Base-by-base conservation (phyloP, 495 filamentous ascomycete genomes). In the Haplographium delicatum region DNA sequence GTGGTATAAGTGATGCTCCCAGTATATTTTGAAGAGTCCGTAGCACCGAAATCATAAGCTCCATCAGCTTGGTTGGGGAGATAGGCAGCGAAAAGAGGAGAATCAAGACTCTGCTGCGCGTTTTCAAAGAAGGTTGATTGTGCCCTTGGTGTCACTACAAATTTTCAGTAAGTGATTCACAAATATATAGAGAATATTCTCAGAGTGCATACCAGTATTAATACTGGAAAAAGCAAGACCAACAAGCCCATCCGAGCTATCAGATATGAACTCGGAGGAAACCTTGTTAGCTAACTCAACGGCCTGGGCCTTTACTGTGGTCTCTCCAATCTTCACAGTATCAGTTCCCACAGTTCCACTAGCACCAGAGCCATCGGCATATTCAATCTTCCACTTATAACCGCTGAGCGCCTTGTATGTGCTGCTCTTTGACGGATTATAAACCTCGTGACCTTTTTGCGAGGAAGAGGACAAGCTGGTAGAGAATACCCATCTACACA, bases 81-180 rank as follows among this genome's bases (percentile, higher is more conserved):
- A 39, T 83, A 76, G 20, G 83, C 83, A 2, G 86, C 85, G 65
- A 93, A 85, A 19, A 93, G 65, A 4, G 87, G 86, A 57, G 78
- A 66, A 30, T 80, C 74, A 19, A 95, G 79, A 8, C 64, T 64
- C 19, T 70, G 49, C 54, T 80, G 75, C 39, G 86, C 69, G 60
- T 89, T 91, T 50, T 89, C 86, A 64, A 93, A 91, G 66, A 90
- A 93, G 23, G 88, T 93, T 59, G 81, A 80, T 62, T 89, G 83
- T 54, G 70, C 71, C 11, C 72, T 63, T 0, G 86, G 84, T 43
- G 76, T 63, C 33, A 93, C 58, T 45, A 24, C 16, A 7, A 22
- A 25, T 28, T 44, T 13, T 44, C 38, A 38, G 49, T 35, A n/a
- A n/a, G n/a, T n/a, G n/a, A n/a, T n/a, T n/a, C n/a, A n/a, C n/a